Conservation (phyloP, 768 basidiomycete species). For the Hypholoma sublateritium region DNA sequence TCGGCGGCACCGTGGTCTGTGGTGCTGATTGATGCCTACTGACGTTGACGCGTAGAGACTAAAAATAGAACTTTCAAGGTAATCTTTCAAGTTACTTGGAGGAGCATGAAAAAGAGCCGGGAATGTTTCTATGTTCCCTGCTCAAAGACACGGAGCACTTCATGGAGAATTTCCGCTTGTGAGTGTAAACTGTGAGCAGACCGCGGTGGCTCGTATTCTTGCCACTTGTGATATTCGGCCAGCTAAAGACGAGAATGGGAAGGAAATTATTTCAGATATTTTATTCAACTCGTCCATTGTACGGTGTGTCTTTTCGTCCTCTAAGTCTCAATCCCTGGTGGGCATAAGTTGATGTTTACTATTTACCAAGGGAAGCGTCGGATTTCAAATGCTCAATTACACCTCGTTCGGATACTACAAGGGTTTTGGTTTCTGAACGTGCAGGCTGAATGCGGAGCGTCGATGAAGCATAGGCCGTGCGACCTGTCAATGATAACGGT, state of each 20-base stretch:
- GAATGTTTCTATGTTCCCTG: constrained; percentile 19
- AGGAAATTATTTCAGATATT: background rate
- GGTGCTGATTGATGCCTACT: no score
- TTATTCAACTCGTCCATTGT: background rate
- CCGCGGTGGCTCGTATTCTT: background rate
- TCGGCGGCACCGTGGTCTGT: no score
- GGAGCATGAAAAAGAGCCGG: constrained; percentile 22
- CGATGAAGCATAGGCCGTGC: no score
- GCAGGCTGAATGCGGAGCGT: background rate
- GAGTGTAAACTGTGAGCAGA: constrained; percentile 1
- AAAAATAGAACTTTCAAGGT: no score
- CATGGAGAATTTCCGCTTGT: constrained; percentile 28
- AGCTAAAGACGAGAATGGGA: background rate
- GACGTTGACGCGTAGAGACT: no score
- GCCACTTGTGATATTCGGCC: constrained; percentile 1
- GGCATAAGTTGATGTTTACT: background rate
- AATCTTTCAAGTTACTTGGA: no score
- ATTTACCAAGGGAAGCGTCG: background rate
- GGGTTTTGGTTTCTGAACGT: background rate
- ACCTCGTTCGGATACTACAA: background rate
- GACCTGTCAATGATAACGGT: no score
- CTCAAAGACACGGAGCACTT: constrained; percentile 23
- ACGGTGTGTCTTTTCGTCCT: background rate
- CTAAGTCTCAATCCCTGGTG: background rate
- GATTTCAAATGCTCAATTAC: constrained; percentile 2